A percentile compares a stretch with the other conserved stretches of the same genome.
Evolutionary conservation across 2,329 filamentous ascomycete species (phyloP).

Genomic region (Penicillium nordicum): DNA sequence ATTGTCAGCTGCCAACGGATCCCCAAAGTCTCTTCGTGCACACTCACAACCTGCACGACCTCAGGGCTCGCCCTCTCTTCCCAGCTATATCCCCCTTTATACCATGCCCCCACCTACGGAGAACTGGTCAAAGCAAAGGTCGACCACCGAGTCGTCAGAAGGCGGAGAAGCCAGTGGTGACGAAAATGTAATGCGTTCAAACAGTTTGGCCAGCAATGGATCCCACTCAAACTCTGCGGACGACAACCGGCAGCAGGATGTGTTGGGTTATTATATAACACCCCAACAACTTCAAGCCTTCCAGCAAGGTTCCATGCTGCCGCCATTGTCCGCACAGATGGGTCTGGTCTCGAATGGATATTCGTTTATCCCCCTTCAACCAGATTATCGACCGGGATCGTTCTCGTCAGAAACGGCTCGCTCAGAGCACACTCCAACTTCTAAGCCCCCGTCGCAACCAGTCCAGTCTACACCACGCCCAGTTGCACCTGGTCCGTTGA

Average conservation of each 20-base stretch:
- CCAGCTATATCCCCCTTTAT: conserved; percentile 34
- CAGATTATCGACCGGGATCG: conserved; percentile 33
- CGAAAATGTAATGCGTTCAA: conserved; percentile 29
- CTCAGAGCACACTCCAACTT: conserved; percentile 23
- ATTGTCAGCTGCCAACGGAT: conserved; percentile 43
- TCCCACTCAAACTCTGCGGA: conserved; percentile 35
- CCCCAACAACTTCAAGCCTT: conserved; percentile 43
- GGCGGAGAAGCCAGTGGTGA: conserved; percentile 33
- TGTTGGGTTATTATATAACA: conserved; percentile 47
- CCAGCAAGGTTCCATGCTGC: conserved; percentile 38
- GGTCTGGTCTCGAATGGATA: conserved; percentile 40
- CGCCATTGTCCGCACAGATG: conserved; percentile 37
- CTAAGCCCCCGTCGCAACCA: conserved; percentile 20
- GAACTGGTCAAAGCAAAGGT: conserved; percentile 28
- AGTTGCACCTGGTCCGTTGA: conserved; percentile 40
- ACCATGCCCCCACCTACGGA: conserved; percentile 31
- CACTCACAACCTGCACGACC: conserved; percentile 51
- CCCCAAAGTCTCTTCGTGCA: conserved; percentile 44
- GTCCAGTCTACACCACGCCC: conserved; percentile 25
- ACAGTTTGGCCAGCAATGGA: conserved; percentile 34
- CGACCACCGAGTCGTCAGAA: conserved; percentile 34
- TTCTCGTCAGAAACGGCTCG: conserved; percentile 27
- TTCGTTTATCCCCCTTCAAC: conserved; percentile 31
- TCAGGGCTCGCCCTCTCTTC: conserved; percentile 35
- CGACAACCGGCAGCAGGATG: conserved; percentile 42